A percentile compares a stretch with the other conserved stretches of the same genome.
Evolutionary conservation across 352 stramenopile genomes (phyloP).

Genomic region (Hyaloperonospora brassicae): DNA sequence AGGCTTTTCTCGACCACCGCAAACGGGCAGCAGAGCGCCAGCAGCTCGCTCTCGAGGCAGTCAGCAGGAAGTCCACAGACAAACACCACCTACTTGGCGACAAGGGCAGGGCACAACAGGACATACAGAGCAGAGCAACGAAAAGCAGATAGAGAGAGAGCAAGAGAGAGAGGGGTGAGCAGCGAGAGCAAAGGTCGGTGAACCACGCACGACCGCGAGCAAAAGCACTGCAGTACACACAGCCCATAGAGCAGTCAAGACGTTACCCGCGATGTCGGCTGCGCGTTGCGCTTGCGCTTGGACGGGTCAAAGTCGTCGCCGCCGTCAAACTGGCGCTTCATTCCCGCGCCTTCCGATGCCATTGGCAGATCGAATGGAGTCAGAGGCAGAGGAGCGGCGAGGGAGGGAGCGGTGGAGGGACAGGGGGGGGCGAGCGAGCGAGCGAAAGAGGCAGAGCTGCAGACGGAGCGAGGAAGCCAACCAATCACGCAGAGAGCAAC

Average conservation of each 20-base stretch:
- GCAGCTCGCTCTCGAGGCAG: conserved; percentile 75
- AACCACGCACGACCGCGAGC: neutral
- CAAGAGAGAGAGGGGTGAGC: conserved; percentile 12
- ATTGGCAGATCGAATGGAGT: conserved; percentile 4
- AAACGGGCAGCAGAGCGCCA: conserved; percentile 75
- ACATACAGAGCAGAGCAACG: conserved; percentile 15
- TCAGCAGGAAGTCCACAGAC: conserved; percentile 65
- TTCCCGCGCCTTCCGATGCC: conserved; percentile 13
- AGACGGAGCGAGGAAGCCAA: conserved; percentile 12
- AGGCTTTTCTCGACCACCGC: conserved; percentile 74
- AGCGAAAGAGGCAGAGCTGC: conserved; percentile 6
- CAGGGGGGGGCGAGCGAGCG: too few relatives aligned
- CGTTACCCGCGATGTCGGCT: conserved; percentile 43
- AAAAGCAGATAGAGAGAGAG: too few relatives aligned
- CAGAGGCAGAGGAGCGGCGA: conserved; percentile 1
- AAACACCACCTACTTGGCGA: conserved; percentile 52
- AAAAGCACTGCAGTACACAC: conserved; percentile 1
- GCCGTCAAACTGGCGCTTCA: conserved; percentile 41
- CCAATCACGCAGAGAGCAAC: conserved; percentile 6
- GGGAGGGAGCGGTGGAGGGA: conserved; percentile 4
- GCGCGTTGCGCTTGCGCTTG: conserved; percentile 36
- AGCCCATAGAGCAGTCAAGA: conserved; percentile 3
- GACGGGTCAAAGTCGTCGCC: conserved; percentile 21
- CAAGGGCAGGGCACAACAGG: conserved; percentile 21
- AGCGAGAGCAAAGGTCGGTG: neutral